Evolutionary conservation across 139 green algal genomes (phyloP).

Genomic region (Haematococcus lacustris): DNA sequence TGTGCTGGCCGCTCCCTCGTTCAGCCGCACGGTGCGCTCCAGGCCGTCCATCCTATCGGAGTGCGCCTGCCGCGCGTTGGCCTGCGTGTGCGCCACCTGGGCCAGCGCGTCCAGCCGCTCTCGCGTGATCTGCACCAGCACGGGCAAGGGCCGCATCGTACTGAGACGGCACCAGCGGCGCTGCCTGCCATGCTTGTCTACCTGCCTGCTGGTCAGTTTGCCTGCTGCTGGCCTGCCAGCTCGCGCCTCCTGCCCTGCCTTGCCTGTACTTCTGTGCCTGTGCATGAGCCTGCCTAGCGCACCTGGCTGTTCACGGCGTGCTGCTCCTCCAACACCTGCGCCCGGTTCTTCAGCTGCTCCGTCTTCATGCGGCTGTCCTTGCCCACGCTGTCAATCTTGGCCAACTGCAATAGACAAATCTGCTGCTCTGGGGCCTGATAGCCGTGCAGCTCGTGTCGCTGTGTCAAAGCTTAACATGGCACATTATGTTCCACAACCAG

Average conservation of each 20-base stretch:
- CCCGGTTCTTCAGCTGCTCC: slow-evolving; percentile 12
- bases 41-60: slow-evolving; percentile 26
- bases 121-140: slow-evolving; percentile 15
- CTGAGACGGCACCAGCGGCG: too few relatives aligned
- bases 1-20: neutral
- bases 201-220: too few relatives aligned
- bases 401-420: slow-evolving; percentile 12
- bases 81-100: neutral
- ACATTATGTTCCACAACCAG: too few relatives aligned
- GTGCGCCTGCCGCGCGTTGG: slow-evolving; percentile 16
- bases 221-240: too few relatives aligned
- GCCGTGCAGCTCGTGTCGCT: too few relatives aligned
- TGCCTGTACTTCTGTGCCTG: too few relatives aligned
- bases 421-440: too few relatives aligned
- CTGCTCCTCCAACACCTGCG: slow-evolving; percentile 22
- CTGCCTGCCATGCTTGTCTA: too few relatives aligned
- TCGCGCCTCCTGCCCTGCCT: too few relatives aligned
- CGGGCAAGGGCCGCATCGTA: too few relatives aligned
- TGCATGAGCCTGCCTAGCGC: neutral
- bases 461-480: too few relatives aligned
- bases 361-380: slow-evolving; percentile 6
- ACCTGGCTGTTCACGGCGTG: slow-evolving; percentile 2
- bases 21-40: slow-evolving; percentile 11
- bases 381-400: slow-evolving; percentile 19
- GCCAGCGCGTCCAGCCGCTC: slow-evolving; percentile 36